Evolutionary conservation across 768 basidiomycete species (phyloP).

Genomic region (Kwoniella botswanensis): DNA sequence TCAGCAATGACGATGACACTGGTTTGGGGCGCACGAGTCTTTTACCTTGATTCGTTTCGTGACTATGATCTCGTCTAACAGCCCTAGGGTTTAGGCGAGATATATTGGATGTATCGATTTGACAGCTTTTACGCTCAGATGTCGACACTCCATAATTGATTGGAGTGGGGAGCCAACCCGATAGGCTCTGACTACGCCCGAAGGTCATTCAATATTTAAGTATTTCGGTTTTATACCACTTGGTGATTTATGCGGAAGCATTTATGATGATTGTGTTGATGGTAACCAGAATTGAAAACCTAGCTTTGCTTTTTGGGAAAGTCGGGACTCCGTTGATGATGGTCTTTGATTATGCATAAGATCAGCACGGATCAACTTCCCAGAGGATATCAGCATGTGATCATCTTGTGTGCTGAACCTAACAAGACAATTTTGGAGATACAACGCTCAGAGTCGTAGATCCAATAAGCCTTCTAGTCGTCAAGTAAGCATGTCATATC

Average conservation of each 20-base stretch:
- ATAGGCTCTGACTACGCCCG: background rate
- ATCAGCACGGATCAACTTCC: background rate
- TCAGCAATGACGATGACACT: background rate
- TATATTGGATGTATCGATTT: background rate
- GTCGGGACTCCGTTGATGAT: conserved; percentile 7
- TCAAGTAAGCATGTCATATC: too few species aligned
- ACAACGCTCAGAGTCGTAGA: too few species aligned
- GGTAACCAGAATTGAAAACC: background rate
- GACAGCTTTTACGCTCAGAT: background rate
- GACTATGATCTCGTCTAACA: background rate
- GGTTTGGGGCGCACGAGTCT: background rate
- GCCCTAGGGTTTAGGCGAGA: background rate
- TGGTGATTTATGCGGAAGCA: background rate
- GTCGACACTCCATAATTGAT: background rate
- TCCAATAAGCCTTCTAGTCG: too few species aligned
- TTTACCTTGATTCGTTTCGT: background rate
- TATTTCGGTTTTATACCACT: background rate
- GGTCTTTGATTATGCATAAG: background rate
- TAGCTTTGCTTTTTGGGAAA: background rate
- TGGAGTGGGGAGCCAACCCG: background rate
- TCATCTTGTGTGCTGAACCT: background rate
- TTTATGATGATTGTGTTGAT: background rate
- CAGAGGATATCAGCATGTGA: background rate
- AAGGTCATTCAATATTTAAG: background rate
- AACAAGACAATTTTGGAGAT: too few species aligned